Percentiles rank a stretch among this genome's conserved stretches.
phyloP scores from a whole-genome alignment of 768 basidiomycete genomes.

The Xerocomellus amylosporus region DNA sequence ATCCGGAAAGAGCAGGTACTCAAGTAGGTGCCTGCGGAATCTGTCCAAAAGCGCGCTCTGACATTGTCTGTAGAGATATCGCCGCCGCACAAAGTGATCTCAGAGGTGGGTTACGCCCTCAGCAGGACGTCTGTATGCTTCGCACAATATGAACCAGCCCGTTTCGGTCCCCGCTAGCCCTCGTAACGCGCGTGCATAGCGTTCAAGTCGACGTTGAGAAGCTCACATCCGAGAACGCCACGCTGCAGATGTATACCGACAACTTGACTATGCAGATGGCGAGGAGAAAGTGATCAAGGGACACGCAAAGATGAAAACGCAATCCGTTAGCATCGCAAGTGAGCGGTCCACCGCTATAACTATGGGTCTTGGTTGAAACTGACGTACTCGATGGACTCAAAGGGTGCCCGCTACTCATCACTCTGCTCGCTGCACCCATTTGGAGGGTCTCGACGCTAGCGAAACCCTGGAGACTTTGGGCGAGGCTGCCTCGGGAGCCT shows the following conservation, averaged over 20 bases:
- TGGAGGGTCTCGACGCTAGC: background rate
- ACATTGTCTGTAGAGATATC: constrained; percentile 56
- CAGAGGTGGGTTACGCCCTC: constrained; percentile 48
- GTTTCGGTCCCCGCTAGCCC: constrained; percentile 41
- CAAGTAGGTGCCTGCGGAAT: constrained; percentile 49
- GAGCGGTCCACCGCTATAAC: background rate
- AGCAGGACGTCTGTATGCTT: background rate
- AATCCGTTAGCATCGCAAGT: constrained; percentile 5
- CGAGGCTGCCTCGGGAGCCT: background rate
- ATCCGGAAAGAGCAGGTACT: constrained; percentile 74
- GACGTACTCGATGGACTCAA: background rate
- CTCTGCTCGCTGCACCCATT: background rate
- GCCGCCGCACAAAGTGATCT: constrained; percentile 73
- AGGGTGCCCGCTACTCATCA: background rate
- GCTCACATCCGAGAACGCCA: constrained; percentile 73
- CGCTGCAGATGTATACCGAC: constrained; percentile 86
- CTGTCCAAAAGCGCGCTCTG: background rate
- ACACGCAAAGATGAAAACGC: background rate
- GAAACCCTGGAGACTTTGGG: background rate
- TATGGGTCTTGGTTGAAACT: background rate
- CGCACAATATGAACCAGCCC: background rate
- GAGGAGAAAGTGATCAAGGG: constrained; percentile 56
- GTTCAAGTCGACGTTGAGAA: constrained; percentile 82
- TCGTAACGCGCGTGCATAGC: constrained; percentile 61
- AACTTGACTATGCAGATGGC: constrained; percentile 88